Evolutionary conservation across 441 rosid species (phyloP), one percentile per base, ranked within the genome.

Genomic region (Adansonia rubrostipa): DNA sequence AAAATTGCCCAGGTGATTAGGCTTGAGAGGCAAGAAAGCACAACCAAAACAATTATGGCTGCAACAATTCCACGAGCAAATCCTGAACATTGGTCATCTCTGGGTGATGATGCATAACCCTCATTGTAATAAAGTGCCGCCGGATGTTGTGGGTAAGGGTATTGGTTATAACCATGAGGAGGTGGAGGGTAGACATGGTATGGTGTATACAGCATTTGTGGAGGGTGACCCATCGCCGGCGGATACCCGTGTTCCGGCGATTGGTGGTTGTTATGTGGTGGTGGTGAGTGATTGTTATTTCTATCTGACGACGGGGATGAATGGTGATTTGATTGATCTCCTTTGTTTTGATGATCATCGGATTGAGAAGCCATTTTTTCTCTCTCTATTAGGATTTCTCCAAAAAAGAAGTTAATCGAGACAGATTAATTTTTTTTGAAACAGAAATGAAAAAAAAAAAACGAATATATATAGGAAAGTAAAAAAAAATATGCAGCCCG

Each of bases 111-210:
- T 4, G 76, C 78, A 76, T 82, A 77, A 36, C 77, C 53, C 2
- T 56, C 65, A 3, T 76, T 77, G 81, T 87, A 85, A 83, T 85
- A 88, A 0, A 79, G 54, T 3, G 81, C 74, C 15, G 86, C 2
- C 9, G 90, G 87, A 6, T 89, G 82, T 79, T 81, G 86, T 9
- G 82, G 80, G 67, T 82, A 84, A 11, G 83, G 79, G 74, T 82
- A 83, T 42, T 66, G 82, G 67, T 80, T 61, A 51, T 73, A 14
- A 71, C 82, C 84, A 85, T 78, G 40, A 36, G 40, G 64, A 42
- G 58, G 73, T 5, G 36, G 85, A 5, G 87, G 83, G 47, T 84
- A 79, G 2, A 82, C 82, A 56, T 36, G 40, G 40, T 36, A 36
- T 36, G 40, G 40, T 36, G 40, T 36, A 36, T 36, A 36, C 40